Evolutionary conservation across 805 yeast species (phyloP), one percentile per base, ranked within the genome.

Genomic region (Metschnikowia koreensis): DNA sequence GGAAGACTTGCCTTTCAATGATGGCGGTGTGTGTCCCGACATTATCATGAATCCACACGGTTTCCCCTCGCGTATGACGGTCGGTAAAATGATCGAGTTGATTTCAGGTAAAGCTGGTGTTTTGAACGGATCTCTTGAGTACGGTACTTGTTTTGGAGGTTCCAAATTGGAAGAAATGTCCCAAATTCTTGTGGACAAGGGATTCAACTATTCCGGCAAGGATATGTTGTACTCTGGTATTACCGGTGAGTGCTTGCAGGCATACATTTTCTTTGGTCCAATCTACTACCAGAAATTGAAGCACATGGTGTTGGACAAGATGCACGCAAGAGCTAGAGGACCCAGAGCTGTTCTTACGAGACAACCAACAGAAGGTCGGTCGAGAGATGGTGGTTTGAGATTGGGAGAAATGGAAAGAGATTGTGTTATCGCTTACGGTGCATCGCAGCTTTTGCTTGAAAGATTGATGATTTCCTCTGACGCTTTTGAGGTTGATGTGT

Each of bases 41-140:
- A 92, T 93, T 58, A 93, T 93, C 64, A 93, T 93, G 97, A 93
- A 93, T 66, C 99, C 99, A 1, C 99, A 93, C 69, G 99, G 97
- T 75, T 94, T 93, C 86, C 99, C 99, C 56, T 93, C 98, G 36
- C 96, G 99, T 81, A 94, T 94, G 99, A 94, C 99, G 38, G 98
- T 94, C 16, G 99, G 99, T 53, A 94, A 94, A 71, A 93, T 94
- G 98, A 83, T 94, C 59, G 99, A 94, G 70, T 78, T 93, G 56
- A 87, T 94, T 26, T 87, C 97, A 33, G 99, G 99, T 60, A 94
- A 94, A 66, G 99, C 98, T 0, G 99, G 99, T 68, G 97, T 94
- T 38, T 72, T 94, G 60, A 87, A 89, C 61, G 99, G 99, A 3
- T 66, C 88, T 1, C 75, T 94, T 54, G 96, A 94, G 68, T 94